Conservation (phyloP, 805 yeast genomes). For the Metschnikowia arizonensis region DNA sequence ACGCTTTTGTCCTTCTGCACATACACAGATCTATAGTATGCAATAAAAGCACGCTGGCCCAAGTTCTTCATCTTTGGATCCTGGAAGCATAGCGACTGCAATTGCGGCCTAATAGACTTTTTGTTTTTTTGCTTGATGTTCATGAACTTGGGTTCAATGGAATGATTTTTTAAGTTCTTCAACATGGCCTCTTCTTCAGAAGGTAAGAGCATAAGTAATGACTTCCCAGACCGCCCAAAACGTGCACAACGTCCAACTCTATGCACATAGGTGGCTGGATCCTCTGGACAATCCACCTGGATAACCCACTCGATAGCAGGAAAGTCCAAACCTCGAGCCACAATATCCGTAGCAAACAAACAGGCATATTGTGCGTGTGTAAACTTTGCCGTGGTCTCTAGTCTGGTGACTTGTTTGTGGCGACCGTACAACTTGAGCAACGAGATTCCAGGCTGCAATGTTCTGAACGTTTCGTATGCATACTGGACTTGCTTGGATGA, state of each 20-base stretch:
- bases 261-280: slow-evolving; percentile 82
- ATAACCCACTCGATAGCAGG: slow-evolving; percentile 95
- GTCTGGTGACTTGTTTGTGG: slow-evolving; percentile 83
- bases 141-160: slow-evolving; percentile 66
- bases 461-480: slow-evolving; percentile 81
- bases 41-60: slow-evolving; percentile 93
- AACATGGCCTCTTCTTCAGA: slow-evolving; percentile 76
- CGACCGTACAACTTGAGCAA: slow-evolving; percentile 82
- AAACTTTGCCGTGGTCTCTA: slow-evolving; percentile 77
- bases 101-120: slow-evolving; percentile 72
- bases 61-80: slow-evolving; percentile 88
- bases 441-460: slow-evolving; percentile 88
- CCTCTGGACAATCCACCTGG: slow-evolving; percentile 90
- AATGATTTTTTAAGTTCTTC: slow-evolving; percentile 54
- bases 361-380: slow-evolving; percentile 76
- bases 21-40: slow-evolving; percentile 81
- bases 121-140: slow-evolving; percentile 71
- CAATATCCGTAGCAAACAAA: slow-evolving; percentile 84
- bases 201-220: slow-evolving; percentile 78
- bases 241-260: slow-evolving; percentile 90
- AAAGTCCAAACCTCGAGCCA: slow-evolving; percentile 88
- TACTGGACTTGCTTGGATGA: slow-evolving; percentile 90
- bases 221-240: slow-evolving; percentile 79
- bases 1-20: slow-evolving; percentile 85
- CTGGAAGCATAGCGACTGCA: slow-evolving; percentile 86